These are phyloP conservation scores for Neurospora sp. DNA, from an alignment of 495 filamentous ascomycete species.

Conservation along the genomic window DNA sequence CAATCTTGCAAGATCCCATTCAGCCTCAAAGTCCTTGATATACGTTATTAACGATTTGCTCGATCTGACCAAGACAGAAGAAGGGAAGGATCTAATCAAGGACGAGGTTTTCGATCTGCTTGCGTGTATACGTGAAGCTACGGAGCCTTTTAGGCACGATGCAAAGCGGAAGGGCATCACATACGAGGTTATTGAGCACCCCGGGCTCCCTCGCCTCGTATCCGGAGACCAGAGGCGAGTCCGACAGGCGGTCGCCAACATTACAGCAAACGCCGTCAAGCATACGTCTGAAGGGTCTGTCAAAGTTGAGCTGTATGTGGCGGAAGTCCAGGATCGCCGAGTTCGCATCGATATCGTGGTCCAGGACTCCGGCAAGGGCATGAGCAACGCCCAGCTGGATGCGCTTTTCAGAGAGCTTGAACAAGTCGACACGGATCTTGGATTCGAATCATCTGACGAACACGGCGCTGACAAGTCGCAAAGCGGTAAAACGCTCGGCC, in stretches of 20 bases:
- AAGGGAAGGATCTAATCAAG: constrained; percentile 69
- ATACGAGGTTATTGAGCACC: constrained; percentile 56
- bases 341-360: constrained; percentile 63
- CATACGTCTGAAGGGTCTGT: constrained; percentile 64
- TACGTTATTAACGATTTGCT: constrained; percentile 95
- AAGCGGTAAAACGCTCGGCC: constrained; percentile 45
- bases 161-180: constrained; percentile 63
- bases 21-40: constrained; percentile 90
- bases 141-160: constrained; percentile 61
- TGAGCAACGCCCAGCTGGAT: constrained; percentile 62
- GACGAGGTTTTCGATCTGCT: constrained; percentile 71
- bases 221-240: constrained; percentile 72
- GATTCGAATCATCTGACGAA: constrained; percentile 28
- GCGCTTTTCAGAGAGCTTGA: constrained; percentile 78
- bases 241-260: constrained; percentile 70
- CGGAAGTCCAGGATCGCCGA: constrained; percentile 29
- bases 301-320: constrained; percentile 56
- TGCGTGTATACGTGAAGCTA: constrained; percentile 64
- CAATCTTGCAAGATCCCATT: constrained; percentile 78
- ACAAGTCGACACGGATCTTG: constrained; percentile 60
- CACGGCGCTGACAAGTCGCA: constrained; percentile 19
- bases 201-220: constrained; percentile 60
- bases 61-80: constrained; percentile 83
- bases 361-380: constrained; percentile 73
- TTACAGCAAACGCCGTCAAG: constrained; percentile 80